A percentile compares a stretch with the other conserved stretches of the same genome.
Conservation (phyloP, 345 rosid species). For the Schrenkiella parvula region DNA sequence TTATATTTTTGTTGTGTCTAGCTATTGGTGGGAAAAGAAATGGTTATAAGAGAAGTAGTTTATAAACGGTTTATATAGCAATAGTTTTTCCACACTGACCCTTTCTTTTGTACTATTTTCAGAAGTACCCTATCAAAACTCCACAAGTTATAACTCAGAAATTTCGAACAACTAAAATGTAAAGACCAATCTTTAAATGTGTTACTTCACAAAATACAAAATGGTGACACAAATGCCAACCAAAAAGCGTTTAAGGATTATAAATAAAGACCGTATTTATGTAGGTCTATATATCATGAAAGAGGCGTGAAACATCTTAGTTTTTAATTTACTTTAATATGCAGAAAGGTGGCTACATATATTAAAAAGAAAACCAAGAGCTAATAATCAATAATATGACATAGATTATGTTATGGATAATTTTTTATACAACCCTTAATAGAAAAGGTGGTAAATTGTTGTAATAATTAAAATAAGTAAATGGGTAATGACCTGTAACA, state of each 20-base stretch:
- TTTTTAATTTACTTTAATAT: neutral
- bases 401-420: slow-evolving; percentile 22
- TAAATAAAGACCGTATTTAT: neutral
- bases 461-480: slow-evolving; percentile 11
- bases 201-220: slow-evolving; percentile 13
- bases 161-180: neutral
- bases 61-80: slow-evolving; percentile 22
- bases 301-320: slow-evolving; percentile 13
- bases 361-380: neutral
- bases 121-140: neutral
- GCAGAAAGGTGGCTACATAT: slow-evolving; percentile 14
- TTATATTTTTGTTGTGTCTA: slow-evolving; percentile 5
- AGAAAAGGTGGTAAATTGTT: slow-evolving; percentile 18
- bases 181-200: slow-evolving; percentile 5
- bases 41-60: neutral
- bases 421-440: neutral
- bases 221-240: slow-evolving; percentile 25
- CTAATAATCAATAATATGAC: neutral
- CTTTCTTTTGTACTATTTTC: slow-evolving; percentile 18
- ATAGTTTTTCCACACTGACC: neutral
- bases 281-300: neutral
- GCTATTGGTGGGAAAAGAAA: neutral
- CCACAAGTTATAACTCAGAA: neutral
- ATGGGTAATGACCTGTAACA: slow-evolving; percentile 32
- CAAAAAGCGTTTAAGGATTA: slow-evolving; percentile 21